Evolutionary conservation across 257 asterid species (phyloP).

Genomic region (Ilex asprella): DNA sequence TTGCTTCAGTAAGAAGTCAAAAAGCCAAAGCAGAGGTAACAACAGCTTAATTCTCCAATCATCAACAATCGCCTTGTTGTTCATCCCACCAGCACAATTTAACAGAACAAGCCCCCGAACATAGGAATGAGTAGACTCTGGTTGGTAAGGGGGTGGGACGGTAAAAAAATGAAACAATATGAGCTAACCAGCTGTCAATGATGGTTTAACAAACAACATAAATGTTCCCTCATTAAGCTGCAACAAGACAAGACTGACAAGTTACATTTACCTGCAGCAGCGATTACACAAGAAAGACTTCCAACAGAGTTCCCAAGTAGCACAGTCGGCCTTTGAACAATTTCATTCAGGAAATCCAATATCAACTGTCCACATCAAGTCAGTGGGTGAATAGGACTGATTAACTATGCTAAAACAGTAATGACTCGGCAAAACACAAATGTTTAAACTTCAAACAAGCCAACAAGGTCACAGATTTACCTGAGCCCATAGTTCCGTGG

Average conservation of each 20-base stretch:
- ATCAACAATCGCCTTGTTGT: constrained; percentile 93
- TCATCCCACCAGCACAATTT: constrained; percentile 95
- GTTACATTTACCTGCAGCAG: constrained; percentile 58
- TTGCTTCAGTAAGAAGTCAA: constrained; percentile 74
- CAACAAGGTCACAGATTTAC: constrained; percentile 19
- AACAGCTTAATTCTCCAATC: constrained; percentile 92
- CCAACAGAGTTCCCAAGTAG: constrained; percentile 90
- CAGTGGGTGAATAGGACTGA: neutral
- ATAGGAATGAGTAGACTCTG: constrained; percentile 47
- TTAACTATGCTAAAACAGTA: neutral
- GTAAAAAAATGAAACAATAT: neutral
- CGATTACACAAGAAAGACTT: constrained; percentile 93
- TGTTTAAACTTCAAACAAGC: neutral
- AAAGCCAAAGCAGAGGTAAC: constrained; percentile 68
- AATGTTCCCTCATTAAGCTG: neutral
- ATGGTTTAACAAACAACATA: neutral
- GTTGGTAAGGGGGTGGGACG: neutral
- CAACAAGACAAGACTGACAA: neutral
- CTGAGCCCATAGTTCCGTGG: constrained; percentile 86
- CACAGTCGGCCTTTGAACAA: constrained; percentile 67
- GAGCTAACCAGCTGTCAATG: constrained; percentile 5
- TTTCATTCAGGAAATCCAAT: constrained; percentile 63
- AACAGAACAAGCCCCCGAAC: constrained; percentile 78
- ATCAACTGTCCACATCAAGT: constrained; percentile 46
- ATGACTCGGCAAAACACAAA: no score